Percentiles rank a stretch among this genome's conserved stretches.
Conservation (phyloP, 2,329 filamentous ascomycete genomes). For the Xylariaceae sp. region DNA sequence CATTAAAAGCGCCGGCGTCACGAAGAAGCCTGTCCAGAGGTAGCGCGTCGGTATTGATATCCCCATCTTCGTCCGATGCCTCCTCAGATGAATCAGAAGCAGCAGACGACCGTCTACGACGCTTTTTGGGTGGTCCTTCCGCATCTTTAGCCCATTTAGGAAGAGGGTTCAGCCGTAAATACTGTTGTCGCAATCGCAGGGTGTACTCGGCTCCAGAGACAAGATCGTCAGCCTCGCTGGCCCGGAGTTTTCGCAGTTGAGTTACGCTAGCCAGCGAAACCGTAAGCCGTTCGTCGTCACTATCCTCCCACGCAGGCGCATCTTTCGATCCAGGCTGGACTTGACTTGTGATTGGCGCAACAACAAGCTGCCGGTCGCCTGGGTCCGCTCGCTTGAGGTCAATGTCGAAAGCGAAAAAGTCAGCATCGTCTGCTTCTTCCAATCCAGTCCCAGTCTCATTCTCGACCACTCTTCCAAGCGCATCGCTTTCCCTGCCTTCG, state of each 20-base stretch:
- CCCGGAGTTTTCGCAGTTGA: slow-evolving; percentile 74
- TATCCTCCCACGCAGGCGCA: slow-evolving; percentile 79
- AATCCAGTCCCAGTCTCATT: slow-evolving; percentile 45
- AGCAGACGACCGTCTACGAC: slow-evolving; percentile 46
- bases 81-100: slow-evolving; percentile 33
- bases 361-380: slow-evolving; percentile 29
- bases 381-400: slow-evolving; percentile 55
- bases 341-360: slow-evolving; percentile 23
- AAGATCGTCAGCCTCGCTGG: slow-evolving; percentile 76
- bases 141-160: slow-evolving; percentile 55
- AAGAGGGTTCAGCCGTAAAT: slow-evolving; percentile 52
- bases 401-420: slow-evolving; percentile 80
- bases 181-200: slow-evolving; percentile 73
- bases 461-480: slow-evolving; percentile 35
- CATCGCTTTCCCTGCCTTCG: slow-evolving; percentile 28
- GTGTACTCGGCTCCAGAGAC: slow-evolving; percentile 84
- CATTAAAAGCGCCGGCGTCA: slow-evolving; percentile 62
- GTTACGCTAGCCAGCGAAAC: slow-evolving; percentile 74
- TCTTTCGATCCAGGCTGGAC: slow-evolving; percentile 28
- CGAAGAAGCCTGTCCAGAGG: slow-evolving; percentile 77
- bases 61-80: slow-evolving; percentile 36
- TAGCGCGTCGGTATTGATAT: slow-evolving; percentile 59
- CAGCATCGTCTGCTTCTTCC: slow-evolving; percentile 67
- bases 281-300: slow-evolving; percentile 82
- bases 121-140: slow-evolving; percentile 46